These are phyloP conservation scores for Quambalaria eucalypti DNA, from an alignment of 1,284 basidiomycete species.

Conservation along the genomic window DNA sequence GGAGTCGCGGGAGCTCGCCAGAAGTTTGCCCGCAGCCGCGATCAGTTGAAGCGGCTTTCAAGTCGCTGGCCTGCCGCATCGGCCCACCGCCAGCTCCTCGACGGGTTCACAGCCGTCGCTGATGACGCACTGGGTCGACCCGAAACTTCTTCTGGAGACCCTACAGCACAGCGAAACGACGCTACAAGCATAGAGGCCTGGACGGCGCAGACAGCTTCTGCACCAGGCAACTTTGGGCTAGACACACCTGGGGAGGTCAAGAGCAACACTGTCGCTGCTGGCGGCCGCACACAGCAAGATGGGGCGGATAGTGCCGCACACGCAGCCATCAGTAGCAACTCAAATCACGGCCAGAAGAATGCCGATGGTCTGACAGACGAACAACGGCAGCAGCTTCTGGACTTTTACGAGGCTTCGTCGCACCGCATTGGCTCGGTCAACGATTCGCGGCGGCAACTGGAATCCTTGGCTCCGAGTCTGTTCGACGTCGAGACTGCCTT, in stretches of 20 bases:
- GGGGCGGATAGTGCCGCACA: too few species aligned
- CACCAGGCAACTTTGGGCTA: too few species aligned
- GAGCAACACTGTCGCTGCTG: neutral
- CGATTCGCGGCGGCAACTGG: neutral
- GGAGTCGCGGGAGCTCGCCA: slow-evolving; percentile 21
- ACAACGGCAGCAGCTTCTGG: neutral
- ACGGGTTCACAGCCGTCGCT: slow-evolving; percentile 32
- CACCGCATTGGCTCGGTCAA: neutral
- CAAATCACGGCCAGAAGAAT: neutral
- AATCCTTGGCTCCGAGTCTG: slow-evolving; percentile 18
- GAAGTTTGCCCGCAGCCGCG: slow-evolving; percentile 26
- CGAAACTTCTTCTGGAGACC: slow-evolving; percentile 1
- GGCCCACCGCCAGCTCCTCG: slow-evolving; percentile 32
- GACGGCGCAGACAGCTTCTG: neutral
- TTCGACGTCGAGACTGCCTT: slow-evolving; percentile 34
- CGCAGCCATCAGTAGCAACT: too few species aligned
- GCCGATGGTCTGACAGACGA: neutral
- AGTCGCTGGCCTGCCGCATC: slow-evolving; percentile 36
- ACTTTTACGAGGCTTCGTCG: neutral
- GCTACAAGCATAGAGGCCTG: slow-evolving; percentile 1
- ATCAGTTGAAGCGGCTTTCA: slow-evolving; percentile 31
- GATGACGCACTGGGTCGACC: slow-evolving; percentile 13
- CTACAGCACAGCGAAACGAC: neutral
- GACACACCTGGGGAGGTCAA: too few species aligned
- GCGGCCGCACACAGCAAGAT: neutral